phyloP scores from a whole-genome alignment of 805 yeast genomes.

The Candida sanyiensis region DNA sequence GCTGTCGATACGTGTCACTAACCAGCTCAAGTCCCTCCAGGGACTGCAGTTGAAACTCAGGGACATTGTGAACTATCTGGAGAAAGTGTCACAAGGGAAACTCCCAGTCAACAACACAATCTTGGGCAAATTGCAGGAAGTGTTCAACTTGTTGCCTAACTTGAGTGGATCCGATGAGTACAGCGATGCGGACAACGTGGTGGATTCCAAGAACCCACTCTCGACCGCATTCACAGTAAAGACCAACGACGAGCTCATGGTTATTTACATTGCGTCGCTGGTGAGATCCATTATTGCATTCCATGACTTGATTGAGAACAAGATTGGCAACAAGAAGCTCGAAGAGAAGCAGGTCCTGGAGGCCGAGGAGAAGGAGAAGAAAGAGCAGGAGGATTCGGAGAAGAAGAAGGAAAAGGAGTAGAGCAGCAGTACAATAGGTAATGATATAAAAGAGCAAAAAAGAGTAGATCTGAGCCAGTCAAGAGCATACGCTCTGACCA shows the following conservation, averaged over 20 bases:
- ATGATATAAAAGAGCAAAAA: too few species aligned
- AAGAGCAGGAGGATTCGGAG: not conserved
- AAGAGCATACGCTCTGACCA: too few species aligned
- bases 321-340: slow-evolving; percentile 68
- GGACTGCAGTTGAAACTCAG: slow-evolving; percentile 76
- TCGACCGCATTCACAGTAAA: slow-evolving; percentile 81
- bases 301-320: slow-evolving; percentile 94
- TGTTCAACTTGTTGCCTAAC: slow-evolving; percentile 89
- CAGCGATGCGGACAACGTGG: slow-evolving; percentile 21
- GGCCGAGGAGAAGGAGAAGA: slow-evolving; percentile 9
- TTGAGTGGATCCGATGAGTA: slow-evolving; percentile 38
- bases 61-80: slow-evolving; percentile 74
- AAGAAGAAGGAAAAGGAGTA: not conserved
- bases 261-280: slow-evolving; percentile 80
- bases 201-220: slow-evolving; percentile 44
- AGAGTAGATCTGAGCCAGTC: too few species aligned
- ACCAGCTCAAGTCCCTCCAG: slow-evolving; percentile 80
- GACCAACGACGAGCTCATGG: slow-evolving; percentile 95
- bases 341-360: slow-evolving; percentile 25
- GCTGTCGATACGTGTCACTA: slow-evolving; percentile 78
- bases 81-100: slow-evolving; percentile 60
- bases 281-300: slow-evolving; percentile 94
- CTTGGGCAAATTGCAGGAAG: slow-evolving; percentile 88
- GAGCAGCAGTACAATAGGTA: not conserved
- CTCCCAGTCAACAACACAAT: slow-evolving; percentile 88